These are phyloP conservation scores for Helianthus tuberosus DNA, from an alignment of 129 eudicot species.

Conservation along the genomic window DNA sequence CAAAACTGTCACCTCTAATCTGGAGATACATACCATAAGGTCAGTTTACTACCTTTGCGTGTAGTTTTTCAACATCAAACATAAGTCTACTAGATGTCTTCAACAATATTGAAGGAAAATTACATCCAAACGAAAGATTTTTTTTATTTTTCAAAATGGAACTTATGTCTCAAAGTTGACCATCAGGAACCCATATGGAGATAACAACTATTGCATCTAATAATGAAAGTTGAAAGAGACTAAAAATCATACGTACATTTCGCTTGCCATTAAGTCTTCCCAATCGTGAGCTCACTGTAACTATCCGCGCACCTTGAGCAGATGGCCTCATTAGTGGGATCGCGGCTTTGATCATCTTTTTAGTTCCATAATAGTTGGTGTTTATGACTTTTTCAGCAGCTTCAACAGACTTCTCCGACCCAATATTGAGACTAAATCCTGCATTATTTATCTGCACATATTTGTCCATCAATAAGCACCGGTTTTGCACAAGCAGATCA, in stretches of 20 bases:
- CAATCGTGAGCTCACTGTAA: conserved; percentile 78
- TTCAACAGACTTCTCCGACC: conserved; percentile 81
- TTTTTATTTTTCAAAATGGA: too few species aligned
- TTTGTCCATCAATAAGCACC: neutral
- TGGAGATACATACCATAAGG: too few species aligned
- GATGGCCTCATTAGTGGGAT: conserved; percentile 86
- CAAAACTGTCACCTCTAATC: too few species aligned
- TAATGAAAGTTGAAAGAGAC: neutral
- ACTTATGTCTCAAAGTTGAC: too few species aligned
- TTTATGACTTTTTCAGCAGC: conserved; percentile 70
- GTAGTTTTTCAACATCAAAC: too few species aligned
- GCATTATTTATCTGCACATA: conserved; percentile 84
- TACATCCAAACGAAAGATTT: too few species aligned
- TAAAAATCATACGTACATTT: conserved; percentile 56
- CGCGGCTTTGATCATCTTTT: conserved; percentile 67
- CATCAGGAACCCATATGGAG: too few species aligned
- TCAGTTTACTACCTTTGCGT: too few species aligned
- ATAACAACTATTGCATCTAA: too few species aligned
- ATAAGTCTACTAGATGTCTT: too few species aligned
- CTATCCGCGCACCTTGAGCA: conserved; percentile 81
- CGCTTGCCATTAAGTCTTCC: conserved; percentile 88
- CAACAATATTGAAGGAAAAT: too few species aligned
- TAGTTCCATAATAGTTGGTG: conserved; percentile 83
- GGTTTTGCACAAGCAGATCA: neutral
- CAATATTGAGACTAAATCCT: conserved; percentile 66